Percentiles rank a stretch among this genome's conserved stretches.
phyloP scores from a whole-genome alignment of 441 rosid genomes.

The Gossypium aridum region DNA sequence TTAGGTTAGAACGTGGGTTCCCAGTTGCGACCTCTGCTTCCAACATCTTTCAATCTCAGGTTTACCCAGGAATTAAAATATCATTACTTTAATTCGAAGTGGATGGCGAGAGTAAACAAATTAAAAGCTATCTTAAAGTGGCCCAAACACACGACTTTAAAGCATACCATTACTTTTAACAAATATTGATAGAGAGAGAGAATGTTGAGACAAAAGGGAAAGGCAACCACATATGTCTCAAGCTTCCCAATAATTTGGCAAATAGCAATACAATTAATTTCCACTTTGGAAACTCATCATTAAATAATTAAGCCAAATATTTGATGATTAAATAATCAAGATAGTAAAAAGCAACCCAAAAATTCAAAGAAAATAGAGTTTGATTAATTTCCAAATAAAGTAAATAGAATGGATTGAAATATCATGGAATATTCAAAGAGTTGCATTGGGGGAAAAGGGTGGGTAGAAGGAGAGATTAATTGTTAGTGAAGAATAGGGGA shows the following conservation, averaged over 20 bases:
- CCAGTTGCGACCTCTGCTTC: neutral
- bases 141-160: neutral
- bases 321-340: neutral
- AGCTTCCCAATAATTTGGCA: neutral
- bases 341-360: no score
- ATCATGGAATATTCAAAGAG: slow-evolving; percentile 3
- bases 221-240: neutral
- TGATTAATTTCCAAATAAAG: no score
- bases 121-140: neutral
- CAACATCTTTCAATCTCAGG: slow-evolving; percentile 7
- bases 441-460: neutral
- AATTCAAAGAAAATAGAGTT: no score
- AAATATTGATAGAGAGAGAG: neutral
- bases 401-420: neutral
- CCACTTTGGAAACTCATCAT: neutral
- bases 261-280: neutral
- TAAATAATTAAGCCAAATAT: neutral
- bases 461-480: slow-evolving; percentile 1
- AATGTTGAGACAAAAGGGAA: neutral
- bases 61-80: neutral
- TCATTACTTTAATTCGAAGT: neutral
- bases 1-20: neutral
- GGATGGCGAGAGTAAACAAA: neutral
- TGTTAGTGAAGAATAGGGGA: slow-evolving; percentile 7
- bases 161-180: neutral